Percentiles rank a stretch among this genome's conserved stretches.
These are phyloP conservation scores for Talaromyces funiculosus DNA, from an alignment of 2,329 filamentous ascomycete genomes.

Conservation along the genomic window DNA sequence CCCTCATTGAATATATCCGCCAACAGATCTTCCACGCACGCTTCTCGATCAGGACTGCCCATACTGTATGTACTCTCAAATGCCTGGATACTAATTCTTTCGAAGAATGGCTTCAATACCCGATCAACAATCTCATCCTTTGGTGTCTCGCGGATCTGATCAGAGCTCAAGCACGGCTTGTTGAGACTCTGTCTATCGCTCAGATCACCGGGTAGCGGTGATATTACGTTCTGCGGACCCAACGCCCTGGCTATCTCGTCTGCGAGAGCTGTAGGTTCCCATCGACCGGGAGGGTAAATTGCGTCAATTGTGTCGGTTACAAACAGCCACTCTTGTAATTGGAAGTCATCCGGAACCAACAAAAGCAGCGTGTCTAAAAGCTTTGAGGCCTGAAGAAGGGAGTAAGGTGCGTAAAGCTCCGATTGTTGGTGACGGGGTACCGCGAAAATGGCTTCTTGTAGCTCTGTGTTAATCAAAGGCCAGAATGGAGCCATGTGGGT, in stretches of 20 bases:
- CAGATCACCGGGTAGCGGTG: constrained; percentile 23
- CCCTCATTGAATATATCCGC: constrained; percentile 75
- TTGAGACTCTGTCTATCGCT: constrained; percentile 29
- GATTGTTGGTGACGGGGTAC: constrained; percentile 64
- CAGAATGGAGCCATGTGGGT: constrained; percentile 79
- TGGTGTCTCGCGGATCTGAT: constrained; percentile 49
- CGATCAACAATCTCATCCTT: constrained; percentile 64
- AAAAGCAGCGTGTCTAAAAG: constrained; percentile 84
- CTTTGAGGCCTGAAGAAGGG: constrained; percentile 87
- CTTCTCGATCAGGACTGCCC: constrained; percentile 60
- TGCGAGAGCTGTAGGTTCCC: constrained; percentile 67
- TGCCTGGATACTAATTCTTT: constrained; percentile 82
- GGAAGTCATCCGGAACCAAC: constrained; percentile 88
- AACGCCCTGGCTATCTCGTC: constrained; percentile 80
- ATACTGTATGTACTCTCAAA: constrained; percentile 93
- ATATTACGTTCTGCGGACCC: constrained; percentile 40
- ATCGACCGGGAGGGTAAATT: constrained; percentile 70
- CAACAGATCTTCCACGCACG: constrained; percentile 60
- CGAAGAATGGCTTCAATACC: constrained; percentile 81
- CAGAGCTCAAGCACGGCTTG: constrained; percentile 39
- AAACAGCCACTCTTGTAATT: constrained; percentile 97
- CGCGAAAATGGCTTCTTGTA: constrained; percentile 73
- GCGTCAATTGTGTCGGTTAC: constrained; percentile 96
- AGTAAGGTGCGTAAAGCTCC: constrained; percentile 70
- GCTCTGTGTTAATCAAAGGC: constrained; percentile 82